Conservation (phyloP, 2,329 filamentous ascomycete species). For the Graphium sp. region DNA sequence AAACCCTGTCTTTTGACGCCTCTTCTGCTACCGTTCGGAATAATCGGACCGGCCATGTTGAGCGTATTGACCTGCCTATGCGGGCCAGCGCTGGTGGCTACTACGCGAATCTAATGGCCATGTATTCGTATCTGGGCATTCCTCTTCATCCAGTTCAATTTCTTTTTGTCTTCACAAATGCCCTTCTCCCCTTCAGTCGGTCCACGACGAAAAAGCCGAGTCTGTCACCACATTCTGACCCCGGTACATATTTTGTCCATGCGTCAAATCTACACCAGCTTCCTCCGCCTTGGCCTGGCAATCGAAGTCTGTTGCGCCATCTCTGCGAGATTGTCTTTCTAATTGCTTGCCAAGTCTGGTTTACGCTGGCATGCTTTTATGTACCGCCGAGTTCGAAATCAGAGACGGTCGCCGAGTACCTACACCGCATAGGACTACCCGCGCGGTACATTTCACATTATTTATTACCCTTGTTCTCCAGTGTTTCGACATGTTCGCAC, state of each 20-base stretch:
- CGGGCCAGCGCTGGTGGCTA: constrained; percentile 23
- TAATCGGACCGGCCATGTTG: constrained; percentile 11
- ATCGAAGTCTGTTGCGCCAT: constrained; percentile 17
- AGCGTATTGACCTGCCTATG: constrained; percentile 21
- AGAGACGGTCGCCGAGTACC: constrained; percentile 31
- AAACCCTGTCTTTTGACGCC: constrained; percentile 17
- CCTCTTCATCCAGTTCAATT: constrained; percentile 31
- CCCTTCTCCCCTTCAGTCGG: constrained; percentile 5
- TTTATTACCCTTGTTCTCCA: constrained; percentile 34
- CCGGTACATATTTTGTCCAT: constrained; percentile 30
- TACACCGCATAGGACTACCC: constrained; percentile 30
- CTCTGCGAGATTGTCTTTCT: constrained; percentile 25
- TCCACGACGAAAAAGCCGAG: constrained; percentile 6
- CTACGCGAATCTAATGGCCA: constrained; percentile 33
- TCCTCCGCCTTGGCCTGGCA: constrained; percentile 22
- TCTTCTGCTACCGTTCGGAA: constrained; percentile 19
- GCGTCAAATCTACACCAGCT: constrained; percentile 34
- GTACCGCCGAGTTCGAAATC: constrained; percentile 15
- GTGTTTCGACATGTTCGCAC: constrained; percentile 37
- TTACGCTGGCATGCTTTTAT: constrained; percentile 31
- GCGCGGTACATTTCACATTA: constrained; percentile 28
- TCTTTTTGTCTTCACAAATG: constrained; percentile 30
- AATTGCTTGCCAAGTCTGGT: constrained; percentile 32
- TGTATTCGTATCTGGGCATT: constrained; percentile 38
- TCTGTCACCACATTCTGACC: constrained; percentile 4